These are phyloP conservation scores for Termitomyces heimii DNA, from an alignment of 768 basidiomycete species.

Conservation along the genomic window DNA sequence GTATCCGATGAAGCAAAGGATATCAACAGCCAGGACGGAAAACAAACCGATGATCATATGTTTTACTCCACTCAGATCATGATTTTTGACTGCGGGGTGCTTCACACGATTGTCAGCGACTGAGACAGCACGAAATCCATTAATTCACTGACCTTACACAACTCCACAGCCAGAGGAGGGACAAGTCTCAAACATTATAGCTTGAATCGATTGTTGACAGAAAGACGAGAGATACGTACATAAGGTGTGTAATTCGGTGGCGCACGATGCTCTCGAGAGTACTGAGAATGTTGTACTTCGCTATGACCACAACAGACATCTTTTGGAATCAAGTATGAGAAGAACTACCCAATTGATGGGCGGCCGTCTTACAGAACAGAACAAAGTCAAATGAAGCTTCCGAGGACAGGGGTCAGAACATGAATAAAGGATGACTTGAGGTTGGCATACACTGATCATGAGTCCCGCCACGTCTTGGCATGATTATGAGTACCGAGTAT, in stretches of 20 bases:
- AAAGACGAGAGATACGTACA: constrained; percentile 7
- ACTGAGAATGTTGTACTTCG: constrained; percentile 36
- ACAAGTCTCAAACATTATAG: constrained; percentile 27
- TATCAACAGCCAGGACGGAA: constrained; percentile 13
- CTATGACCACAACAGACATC: constrained; percentile 46
- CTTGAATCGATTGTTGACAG: neutral
- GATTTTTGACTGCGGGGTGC: constrained; percentile 36
- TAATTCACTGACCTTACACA: constrained; percentile 38
- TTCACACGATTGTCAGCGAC: neutral
- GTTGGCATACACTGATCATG: constrained; percentile 39
- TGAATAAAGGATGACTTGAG: neutral
- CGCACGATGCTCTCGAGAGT: constrained; percentile 41
- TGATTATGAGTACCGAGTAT: constrained; percentile 10
- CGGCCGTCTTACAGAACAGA: constrained; percentile 35
- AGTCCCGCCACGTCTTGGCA: constrained; percentile 35
- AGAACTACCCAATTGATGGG: neutral
- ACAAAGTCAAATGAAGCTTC: constrained; percentile 51
- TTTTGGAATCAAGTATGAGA: constrained; percentile 14
- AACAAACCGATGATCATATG: constrained; percentile 33
- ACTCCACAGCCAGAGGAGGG: constrained; percentile 40
- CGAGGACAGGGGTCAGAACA: constrained; percentile 7
- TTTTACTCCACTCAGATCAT: constrained; percentile 34
- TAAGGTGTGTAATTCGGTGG: constrained; percentile 41
- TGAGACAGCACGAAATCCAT: neutral
- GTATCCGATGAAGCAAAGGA: constrained; percentile 8